Evolutionary conservation across 331 rosid species (phyloP).

Genomic region (Dryas integrifolia): DNA sequence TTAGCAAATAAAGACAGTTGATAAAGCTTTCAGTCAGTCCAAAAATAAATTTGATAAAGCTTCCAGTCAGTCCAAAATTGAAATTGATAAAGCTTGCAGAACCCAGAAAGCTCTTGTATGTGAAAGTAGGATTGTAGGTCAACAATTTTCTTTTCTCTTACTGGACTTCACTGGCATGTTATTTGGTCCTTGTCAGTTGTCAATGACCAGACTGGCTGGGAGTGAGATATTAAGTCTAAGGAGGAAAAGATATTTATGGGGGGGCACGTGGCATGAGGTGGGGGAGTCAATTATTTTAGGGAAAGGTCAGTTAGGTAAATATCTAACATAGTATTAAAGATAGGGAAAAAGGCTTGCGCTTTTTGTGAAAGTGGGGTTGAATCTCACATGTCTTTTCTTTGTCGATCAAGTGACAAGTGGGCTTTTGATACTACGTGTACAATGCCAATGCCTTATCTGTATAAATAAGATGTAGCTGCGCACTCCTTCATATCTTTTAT

Average conservation of each 20-base stretch:
- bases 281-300: neutral
- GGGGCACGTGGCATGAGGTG: neutral
- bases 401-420: neutral
- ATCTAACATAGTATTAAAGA: neutral
- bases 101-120: no score
- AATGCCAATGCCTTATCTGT: neutral
- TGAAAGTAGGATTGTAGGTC: neutral
- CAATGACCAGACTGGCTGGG: neutral
- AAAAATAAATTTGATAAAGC: no score
- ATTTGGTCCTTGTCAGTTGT: neutral
- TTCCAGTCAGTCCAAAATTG: no score
- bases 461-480: neutral
- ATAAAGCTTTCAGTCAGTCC: no score
- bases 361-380: constrained; percentile 37
- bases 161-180: neutral
- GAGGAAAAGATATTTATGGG: neutral
- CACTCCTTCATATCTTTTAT: neutral
- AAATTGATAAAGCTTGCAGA: no score
- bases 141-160: neutral
- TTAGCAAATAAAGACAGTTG: no score
- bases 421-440: neutral
- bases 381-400: constrained; percentile 28
- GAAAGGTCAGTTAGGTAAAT: constrained; percentile 14
- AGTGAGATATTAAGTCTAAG: neutral
- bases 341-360: neutral